Conservation (phyloP, 106 monocot genomes). For the Ottelia alismoides region DNA sequence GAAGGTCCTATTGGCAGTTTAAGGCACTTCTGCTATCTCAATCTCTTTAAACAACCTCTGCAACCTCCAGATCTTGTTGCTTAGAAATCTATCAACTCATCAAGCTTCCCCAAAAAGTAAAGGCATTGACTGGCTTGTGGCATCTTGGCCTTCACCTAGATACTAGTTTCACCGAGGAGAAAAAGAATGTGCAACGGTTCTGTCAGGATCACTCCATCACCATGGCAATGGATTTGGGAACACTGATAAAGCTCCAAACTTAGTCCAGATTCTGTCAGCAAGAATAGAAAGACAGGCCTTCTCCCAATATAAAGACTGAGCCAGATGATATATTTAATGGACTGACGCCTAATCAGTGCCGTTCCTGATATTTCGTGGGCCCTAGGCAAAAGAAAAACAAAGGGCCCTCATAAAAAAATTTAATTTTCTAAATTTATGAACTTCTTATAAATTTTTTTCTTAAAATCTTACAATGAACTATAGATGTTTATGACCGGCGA, state of each 20-base stretch:
- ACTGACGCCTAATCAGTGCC: too few species aligned
- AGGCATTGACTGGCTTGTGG: neutral
- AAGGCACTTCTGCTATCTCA: neutral
- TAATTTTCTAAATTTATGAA: too few species aligned
- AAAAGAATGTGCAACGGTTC: neutral
- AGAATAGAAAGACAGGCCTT: neutral
- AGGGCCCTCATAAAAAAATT: too few species aligned
- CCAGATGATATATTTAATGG: neutral
- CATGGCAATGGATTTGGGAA: neutral
- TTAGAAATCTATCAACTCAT: neutral
- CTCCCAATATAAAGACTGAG: neutral
- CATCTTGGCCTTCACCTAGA: neutral
- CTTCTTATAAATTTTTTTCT: too few species aligned
- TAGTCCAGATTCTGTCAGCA: neutral
- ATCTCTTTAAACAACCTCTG: neutral
- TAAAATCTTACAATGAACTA: too few species aligned
- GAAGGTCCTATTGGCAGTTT: neutral
- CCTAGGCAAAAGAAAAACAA: too few species aligned
- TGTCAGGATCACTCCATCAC: neutral
- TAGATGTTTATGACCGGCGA: too few species aligned
- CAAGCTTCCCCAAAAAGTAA: neutral
- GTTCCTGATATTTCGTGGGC: too few species aligned
- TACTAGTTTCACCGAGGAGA: neutral
- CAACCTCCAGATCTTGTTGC: slow-evolving; percentile 1
- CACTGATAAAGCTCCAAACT: neutral